Base-by-base conservation (phyloP, 495 filamentous ascomycete genomes). In the Aspergillus egyptiacus region DNA sequence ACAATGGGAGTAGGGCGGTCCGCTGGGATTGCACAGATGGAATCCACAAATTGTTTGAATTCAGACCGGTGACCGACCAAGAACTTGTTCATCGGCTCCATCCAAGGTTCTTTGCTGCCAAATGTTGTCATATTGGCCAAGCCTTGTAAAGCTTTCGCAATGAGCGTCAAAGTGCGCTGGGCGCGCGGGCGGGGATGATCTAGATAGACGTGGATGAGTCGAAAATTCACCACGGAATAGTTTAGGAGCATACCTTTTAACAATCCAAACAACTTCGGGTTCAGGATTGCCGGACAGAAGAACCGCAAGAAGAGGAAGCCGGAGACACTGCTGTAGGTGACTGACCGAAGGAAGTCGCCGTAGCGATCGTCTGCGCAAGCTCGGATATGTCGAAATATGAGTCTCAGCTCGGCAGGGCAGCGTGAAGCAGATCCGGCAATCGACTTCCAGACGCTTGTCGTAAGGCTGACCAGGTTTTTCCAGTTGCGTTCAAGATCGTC, bases 271-370 rank as follows among this genome's bases (percentile, higher is more conserved):
- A 99, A 75, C 65, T 96, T 96, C 4, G 93, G 93, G 59, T 96
- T 96, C 6, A 99, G 72, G 35, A 99, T 89, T 18, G 93, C 93
- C 2, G 93, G 94, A 52, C 89, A 95, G 60, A 99, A 90, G 72
- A 97, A 97, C 18, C 93, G 81, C 48, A 99, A 72, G 60, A 99
- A 99, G 18, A 99, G 68, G 61, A 99, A 99, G 2, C 93, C 93
- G 49, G 90, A 96, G 24, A 99, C 91, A 61, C 89, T 94, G 50
- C 89, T 96, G 64, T 97, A 99, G 19, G 83, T 82, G 27, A 96
- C 90, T n/a, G 85, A 91, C 14, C 88, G 81, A 30, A 95, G 71
- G 58, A 93, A 93, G 59, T 95, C 90, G n/a, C 93, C 93, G 68
- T 96, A 99, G 20, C 91, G 83, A 65, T 97, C 93, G 63, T 96